Evolutionary conservation across 2,329 filamentous ascomycete genomes (phyloP).

Genomic region (Chaetomiaceae sp.): DNA sequence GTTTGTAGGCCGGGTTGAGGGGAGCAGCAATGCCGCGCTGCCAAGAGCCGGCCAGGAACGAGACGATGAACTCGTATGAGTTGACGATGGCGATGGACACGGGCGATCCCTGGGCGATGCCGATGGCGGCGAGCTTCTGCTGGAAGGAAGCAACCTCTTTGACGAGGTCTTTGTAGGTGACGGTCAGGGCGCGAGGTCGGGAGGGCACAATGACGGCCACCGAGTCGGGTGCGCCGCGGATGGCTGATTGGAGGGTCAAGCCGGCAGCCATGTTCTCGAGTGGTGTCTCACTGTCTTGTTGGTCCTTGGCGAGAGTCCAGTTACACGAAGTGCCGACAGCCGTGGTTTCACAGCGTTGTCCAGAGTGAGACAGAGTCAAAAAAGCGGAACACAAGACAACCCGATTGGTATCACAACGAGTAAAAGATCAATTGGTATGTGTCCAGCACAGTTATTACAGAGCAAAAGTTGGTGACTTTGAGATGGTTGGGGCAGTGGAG

Average conservation of each 20-base stretch:
- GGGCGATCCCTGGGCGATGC: constrained; percentile 63
- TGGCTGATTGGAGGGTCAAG: constrained; percentile 47
- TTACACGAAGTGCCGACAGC: not conserved
- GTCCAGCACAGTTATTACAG: not conserved
- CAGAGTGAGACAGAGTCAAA: not conserved
- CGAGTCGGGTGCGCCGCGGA: constrained; percentile 42
- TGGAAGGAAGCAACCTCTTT: constrained; percentile 68
- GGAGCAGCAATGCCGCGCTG: constrained; percentile 80
- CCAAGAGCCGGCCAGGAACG: constrained; percentile 81
- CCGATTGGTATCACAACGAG: not conserved
- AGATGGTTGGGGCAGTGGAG: constrained; percentile 1
- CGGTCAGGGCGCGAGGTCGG: constrained; percentile 55
- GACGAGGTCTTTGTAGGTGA: constrained; percentile 65
- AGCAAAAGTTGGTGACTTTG: not conserved
- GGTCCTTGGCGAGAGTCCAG: not conserved
- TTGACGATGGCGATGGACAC: constrained; percentile 82
- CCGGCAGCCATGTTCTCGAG: constrained; percentile 30
- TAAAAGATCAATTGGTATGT: not conserved
- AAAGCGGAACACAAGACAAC: not conserved
- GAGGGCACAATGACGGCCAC: constrained; percentile 70
- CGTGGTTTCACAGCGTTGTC: not conserved
- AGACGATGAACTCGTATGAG: constrained; percentile 82
- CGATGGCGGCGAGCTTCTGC: constrained; percentile 69
- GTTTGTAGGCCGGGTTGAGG: constrained; percentile 85
- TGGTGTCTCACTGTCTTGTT: no score